Conservation (phyloP, 305 asterid genomes). For the Solanum hybrid region DNA sequence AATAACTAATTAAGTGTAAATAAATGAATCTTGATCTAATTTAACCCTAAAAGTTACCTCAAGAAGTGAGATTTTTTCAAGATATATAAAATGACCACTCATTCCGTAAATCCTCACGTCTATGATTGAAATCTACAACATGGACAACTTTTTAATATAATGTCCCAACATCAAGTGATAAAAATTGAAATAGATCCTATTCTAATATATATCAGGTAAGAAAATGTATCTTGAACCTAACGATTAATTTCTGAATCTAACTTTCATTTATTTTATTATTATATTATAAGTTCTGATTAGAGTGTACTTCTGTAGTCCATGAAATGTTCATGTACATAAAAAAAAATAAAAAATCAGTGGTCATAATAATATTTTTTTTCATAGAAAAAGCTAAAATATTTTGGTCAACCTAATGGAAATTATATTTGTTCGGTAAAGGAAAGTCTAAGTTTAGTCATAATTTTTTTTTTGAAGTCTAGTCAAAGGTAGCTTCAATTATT, state of each 20-base stretch:
- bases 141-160: neutral
- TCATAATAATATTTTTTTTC: neutral
- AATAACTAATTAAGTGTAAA: neutral
- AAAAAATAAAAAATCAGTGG: too few species aligned
- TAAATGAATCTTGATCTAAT: neutral
- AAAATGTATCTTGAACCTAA: neutral
- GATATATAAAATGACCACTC: neutral
- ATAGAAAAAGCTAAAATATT: neutral
- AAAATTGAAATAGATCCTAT: neutral
- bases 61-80: neutral
- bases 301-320: neutral
- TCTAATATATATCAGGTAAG: neutral
- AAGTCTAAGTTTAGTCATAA: neutral
- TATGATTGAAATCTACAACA: neutral
- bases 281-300: neutral
- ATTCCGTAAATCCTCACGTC: neutral
- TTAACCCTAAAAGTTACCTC: neutral
- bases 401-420: neutral
- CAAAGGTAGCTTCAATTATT: neutral
- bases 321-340: neutral
- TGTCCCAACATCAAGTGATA: neutral
- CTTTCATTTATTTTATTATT: neutral
- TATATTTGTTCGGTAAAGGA: neutral
- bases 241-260: neutral
- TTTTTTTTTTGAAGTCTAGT: neutral